Base-by-base conservation (phyloP, 352 stramenopile species). In the Phytophthora sp. region DNA sequence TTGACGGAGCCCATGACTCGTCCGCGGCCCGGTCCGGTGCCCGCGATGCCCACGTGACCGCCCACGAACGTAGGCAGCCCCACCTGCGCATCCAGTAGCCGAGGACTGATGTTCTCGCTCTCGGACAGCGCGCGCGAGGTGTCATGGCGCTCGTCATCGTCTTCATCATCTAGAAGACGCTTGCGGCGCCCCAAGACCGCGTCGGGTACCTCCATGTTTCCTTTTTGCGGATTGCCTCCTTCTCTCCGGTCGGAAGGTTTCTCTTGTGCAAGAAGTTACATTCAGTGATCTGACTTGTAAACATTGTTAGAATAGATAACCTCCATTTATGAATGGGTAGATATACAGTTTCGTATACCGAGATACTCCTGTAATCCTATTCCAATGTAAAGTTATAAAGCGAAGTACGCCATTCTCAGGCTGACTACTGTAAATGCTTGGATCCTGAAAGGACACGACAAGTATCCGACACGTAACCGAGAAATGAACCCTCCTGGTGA, bases 81-180 rank as follows among this genome's bases (percentile, higher is more conserved):
- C 24, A 61, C 55, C n/a, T 71, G 65, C 24, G 24, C 52, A 41
- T 71, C 57, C 27, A 69, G 27, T 7, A 65, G 36, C 7, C 57
- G 57, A 23, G 57, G 57, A 57, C 63, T 69, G 7, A 66, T 54
- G 36, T 39, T 73, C 23, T 79, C 71, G 50, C 39, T 66, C 50
- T 66, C 46, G 21, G 45, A 60, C 18, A 47, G 50, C 1, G 27
- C 57, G 6, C 55, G 29, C 6, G 53, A 50, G 13, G 63, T 62
- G 15, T 54, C 42, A n/a, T 21, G 46, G 13, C 23, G 31, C 12
- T 54, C 27, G 16, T 42, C 46, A 11, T 69, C 66, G 15, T 61
- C 54, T n/a, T 51, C 65, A 15, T 77, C 66, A 7, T 79, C 66
- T 20, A 79, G 57, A 27, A 66, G 44, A 54, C 77, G 74, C 64